Evolutionary conservation across 106 monocot species (phyloP).

Genomic region (Acorus calamus): DNA sequence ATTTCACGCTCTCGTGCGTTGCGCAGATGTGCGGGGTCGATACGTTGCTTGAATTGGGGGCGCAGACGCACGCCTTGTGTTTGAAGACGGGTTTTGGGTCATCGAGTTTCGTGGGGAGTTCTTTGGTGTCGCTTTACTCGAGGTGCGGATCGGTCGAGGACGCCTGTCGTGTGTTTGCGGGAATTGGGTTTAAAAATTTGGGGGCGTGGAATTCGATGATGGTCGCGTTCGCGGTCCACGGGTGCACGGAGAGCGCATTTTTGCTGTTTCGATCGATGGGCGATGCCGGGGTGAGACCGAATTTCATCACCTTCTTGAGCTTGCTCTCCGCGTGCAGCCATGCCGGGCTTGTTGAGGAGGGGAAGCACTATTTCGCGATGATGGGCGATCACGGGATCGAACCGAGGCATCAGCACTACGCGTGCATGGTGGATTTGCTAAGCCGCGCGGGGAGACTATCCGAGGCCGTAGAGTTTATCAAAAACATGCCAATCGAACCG

Average conservation of each 20-base stretch:
- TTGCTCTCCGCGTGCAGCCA: slow-evolving; percentile 70
- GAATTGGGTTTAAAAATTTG: slow-evolving; percentile 35
- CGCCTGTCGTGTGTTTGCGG: slow-evolving; percentile 49
- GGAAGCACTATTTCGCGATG: slow-evolving; percentile 32
- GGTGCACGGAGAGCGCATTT: slow-evolving; percentile 34
- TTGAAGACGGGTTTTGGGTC: slow-evolving; percentile 36
- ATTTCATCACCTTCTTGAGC: slow-evolving; percentile 74
- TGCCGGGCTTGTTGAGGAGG: slow-evolving; percentile 49
- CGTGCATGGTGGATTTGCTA: slow-evolving; percentile 48
- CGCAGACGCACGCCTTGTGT: slow-evolving; percentile 33
- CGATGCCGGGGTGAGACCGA: slow-evolving; percentile 17
- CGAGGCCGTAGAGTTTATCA: slow-evolving; percentile 60
- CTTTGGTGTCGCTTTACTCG: slow-evolving; percentile 52
- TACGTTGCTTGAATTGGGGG: slow-evolving; percentile 49
- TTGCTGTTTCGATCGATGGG: slow-evolving; percentile 29
- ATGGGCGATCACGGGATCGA: slow-evolving; percentile 27
- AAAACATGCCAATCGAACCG: slow-evolving; percentile 62
- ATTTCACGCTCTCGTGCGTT: slow-evolving; percentile 53
- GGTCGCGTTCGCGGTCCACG: slow-evolving; percentile 61
- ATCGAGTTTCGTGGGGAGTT: slow-evolving; percentile 60
- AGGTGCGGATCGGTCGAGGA: slow-evolving; percentile 53
- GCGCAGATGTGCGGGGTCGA: slow-evolving; percentile 35
- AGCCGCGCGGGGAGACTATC: slow-evolving; percentile 45
- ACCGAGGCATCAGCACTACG: slow-evolving; percentile 31
- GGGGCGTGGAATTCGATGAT: slow-evolving; percentile 60